Evolutionary conservation across 225 moss, liverwort and hornwort species (phyloP).

Genomic region (Thuidium tamariscinum): DNA sequence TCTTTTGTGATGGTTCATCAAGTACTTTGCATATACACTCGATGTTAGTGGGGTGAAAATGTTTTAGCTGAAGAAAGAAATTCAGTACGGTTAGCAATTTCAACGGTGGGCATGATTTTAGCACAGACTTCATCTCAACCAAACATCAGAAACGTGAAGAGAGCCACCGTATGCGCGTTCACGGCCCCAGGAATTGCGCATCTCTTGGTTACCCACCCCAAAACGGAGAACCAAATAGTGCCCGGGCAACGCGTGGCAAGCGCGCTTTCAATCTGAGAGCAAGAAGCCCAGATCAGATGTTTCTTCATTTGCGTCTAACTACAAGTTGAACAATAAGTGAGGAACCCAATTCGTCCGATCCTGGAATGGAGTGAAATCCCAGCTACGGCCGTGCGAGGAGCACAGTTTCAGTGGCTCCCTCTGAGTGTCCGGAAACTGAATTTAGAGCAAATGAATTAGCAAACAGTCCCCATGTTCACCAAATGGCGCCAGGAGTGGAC

Average conservation of each 20-base stretch:
- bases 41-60: not conserved
- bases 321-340: not conserved
- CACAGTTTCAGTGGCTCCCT: not conserved
- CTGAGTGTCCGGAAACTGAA: not conserved
- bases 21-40: not conserved
- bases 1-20: too few species aligned
- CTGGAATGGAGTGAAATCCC: not conserved
- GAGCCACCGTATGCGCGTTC: not conserved
- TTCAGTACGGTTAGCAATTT: not conserved
- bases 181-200: not conserved
- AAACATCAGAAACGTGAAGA: not conserved
- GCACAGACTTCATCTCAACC: not conserved
- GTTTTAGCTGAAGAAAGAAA: not conserved
- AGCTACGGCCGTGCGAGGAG: not conserved
- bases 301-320: not conserved
- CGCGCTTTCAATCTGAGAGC: not conserved
- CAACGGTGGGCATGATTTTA: not conserved
- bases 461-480: not conserved
- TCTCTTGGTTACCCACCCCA: not conserved
- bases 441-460: not conserved
- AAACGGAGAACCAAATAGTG: not conserved
- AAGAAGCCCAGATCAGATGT: not conserved
- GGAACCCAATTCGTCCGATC: not conserved
- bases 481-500: not conserved
- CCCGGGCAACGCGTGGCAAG: not conserved